Base-by-base conservation (phyloP, 768 basidiomycete species). In the Lyophyllum shimeji region DNA sequence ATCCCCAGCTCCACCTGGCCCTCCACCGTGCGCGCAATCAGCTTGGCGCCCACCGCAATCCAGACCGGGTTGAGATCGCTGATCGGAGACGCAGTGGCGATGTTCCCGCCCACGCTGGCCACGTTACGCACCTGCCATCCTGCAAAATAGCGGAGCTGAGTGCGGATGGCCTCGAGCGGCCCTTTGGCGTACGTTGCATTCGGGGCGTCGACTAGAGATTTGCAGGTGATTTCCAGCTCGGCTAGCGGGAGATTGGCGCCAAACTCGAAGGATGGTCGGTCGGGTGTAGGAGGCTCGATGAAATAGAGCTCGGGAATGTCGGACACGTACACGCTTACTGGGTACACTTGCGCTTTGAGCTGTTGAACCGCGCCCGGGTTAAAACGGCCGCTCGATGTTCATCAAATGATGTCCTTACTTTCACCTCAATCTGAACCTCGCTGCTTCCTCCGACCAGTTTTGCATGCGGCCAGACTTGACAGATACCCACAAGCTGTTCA, bases 21-120 rank as follows among this genome's bases (percentile, higher is more conserved):
- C 34, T 54, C 45, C 1, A 25, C 8, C 7, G 50, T 57, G 25
- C 46, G 33, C n/a, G 27, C 56, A 18, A 57, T 24, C 17, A 60
- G 23, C 34, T 55, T 57, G 2, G 56, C 56, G 8, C 56, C 60
- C 1, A 52, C 39, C 1, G 53, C 60, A 5, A 60, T 34, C 56
- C 56, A 60, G n/a, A 60, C 60, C 0, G 60, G 60, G 20, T 60
- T 60, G 12, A 60, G 60, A 21, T 60, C 60, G 18, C 60, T 60
- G 45, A 60, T 60, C 5, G 60, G 60, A 13, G 56, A 57, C 1
- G 60, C 60, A 0, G 60, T 60, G 11, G 56, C 60, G 7, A 60
- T 60, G 34, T 60, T 60, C 4, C 60, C 60, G 29, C 49, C 60
- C 9, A 57, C 60, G 21, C 53, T 54, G 6, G 60, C 60, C 25